These are phyloP conservation scores for Puccinia polysora DNA, from an alignment of 1,284 basidiomycete genomes.

Conservation along the genomic window DNA sequence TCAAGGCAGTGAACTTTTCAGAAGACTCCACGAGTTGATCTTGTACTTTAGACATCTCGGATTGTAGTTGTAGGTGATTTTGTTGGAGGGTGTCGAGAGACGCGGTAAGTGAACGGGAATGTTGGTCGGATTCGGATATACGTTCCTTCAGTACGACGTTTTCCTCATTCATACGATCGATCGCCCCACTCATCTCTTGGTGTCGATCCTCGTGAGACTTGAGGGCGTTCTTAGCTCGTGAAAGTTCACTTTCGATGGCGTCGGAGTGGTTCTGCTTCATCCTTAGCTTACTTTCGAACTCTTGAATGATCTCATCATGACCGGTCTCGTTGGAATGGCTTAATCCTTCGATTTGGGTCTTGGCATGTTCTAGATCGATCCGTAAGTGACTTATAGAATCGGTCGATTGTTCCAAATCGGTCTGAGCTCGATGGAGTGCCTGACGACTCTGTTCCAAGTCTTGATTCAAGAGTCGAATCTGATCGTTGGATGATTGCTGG, in stretches of 20 bases:
- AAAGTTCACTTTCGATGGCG: constrained; percentile 37
- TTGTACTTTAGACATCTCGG: constrained; percentile 4
- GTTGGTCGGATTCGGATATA: neutral
- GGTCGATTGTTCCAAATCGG: constrained; percentile 23
- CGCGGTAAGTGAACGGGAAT: constrained; percentile 3
- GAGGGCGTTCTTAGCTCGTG: constrained; percentile 17
- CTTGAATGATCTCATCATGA: constrained; percentile 38
- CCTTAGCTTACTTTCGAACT: constrained; percentile 35
- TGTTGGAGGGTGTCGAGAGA: constrained; percentile 23
- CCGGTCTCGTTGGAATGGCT: constrained; percentile 22
- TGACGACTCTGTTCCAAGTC: constrained; percentile 15
- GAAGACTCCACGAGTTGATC: constrained; percentile 13
- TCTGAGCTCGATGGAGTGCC: neutral
- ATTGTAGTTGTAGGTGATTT: constrained; percentile 19
- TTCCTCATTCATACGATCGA: constrained; percentile 8
- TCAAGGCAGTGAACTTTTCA: constrained; percentile 10
- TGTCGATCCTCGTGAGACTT: constrained; percentile 29
- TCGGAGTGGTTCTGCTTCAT: constrained; percentile 43
- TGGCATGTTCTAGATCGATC: constrained; percentile 12
- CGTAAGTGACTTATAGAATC: neutral
- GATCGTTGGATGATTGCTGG: constrained; percentile 1
- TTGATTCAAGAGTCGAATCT: constrained; percentile 6
- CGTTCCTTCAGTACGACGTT: constrained; percentile 8
- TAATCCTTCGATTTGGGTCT: constrained; percentile 16
- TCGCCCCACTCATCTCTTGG: neutral